These are phyloP conservation scores for Liriodendron chinense DNA, from an alignment of 164 flowering plant genomes.

Conservation along the genomic window DNA sequence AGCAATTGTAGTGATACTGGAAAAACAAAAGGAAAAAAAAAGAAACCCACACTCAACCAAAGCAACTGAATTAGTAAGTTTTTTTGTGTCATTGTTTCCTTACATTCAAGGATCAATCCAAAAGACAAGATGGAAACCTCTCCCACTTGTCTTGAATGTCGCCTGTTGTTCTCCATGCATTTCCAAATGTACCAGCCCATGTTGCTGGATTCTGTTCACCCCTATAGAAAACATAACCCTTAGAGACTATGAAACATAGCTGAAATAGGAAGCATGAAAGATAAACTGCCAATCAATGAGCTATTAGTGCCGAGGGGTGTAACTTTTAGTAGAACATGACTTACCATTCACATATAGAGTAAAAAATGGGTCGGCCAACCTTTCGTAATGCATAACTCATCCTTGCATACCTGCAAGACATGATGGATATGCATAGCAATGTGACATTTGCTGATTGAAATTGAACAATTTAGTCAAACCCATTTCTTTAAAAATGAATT, in stretches of 20 bases:
- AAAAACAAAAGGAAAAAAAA: neutral
- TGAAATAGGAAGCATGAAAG: neutral
- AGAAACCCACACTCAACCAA: neutral
- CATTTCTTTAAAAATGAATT: no score
- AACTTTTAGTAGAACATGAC: neutral
- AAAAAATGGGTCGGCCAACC: conserved; percentile 35
- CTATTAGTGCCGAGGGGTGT: neutral
- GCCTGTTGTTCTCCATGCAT: conserved; percentile 55
- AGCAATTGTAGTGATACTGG: conserved; percentile 44
- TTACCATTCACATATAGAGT: conserved; percentile 51
- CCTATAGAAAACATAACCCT: conserved; percentile 18
- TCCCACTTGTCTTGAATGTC: conserved; percentile 50
- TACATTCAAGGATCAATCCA: neutral
- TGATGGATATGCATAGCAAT: neutral
- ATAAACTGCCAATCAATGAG: neutral
- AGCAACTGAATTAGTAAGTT: neutral
- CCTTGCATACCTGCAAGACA: conserved; percentile 25
- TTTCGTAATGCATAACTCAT: conserved; percentile 41
- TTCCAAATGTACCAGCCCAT: conserved; percentile 40
- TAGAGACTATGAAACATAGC: neutral
- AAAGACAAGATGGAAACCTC: conserved; percentile 23
- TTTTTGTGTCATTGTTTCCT: neutral
- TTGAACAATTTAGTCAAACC: neutral
- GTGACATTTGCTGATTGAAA: neutral
- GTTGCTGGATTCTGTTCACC: conserved; percentile 46